phyloP scores from a whole-genome alignment of 805 yeast genomes.

The Ogataea nakhonphanomensis region DNA sequence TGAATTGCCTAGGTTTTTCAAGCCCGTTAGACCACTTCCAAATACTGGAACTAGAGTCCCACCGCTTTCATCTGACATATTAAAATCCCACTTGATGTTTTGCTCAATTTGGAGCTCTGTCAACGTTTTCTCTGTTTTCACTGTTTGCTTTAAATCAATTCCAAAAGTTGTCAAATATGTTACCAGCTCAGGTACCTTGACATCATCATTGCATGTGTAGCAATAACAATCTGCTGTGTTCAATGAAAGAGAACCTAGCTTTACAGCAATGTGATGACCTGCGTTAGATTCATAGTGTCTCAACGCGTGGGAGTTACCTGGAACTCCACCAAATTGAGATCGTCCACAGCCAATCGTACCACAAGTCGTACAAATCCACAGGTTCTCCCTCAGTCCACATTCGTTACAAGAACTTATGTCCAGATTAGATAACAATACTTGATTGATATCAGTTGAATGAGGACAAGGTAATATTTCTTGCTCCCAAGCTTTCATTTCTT shows the following conservation, averaged over 20 bases:
- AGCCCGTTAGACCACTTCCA: constrained; percentile 79
- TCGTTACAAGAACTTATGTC: constrained; percentile 45
- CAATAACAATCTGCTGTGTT: constrained; percentile 86
- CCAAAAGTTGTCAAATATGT: constrained; percentile 55
- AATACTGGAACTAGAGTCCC: constrained; percentile 57
- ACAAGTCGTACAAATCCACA: constrained; percentile 92
- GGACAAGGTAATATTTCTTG: constrained; percentile 77
- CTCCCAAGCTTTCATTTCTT: constrained; percentile 89
- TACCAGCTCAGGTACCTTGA: constrained; percentile 60
- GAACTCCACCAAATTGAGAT: constrained; percentile 86
- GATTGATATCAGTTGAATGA: constrained; percentile 62
- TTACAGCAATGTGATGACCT: constrained; percentile 80
- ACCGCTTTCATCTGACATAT: constrained; percentile 71
- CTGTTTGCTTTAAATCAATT: constrained; percentile 52
- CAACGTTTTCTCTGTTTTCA: constrained; percentile 82
- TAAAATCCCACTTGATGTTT: constrained; percentile 90
- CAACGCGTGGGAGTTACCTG: constrained; percentile 93
- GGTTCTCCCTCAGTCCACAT: constrained; percentile 68
- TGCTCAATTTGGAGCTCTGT: constrained; percentile 91
- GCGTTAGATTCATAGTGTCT: constrained; percentile 52
- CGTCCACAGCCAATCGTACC: constrained; percentile 95
- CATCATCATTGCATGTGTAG: constrained; percentile 85
- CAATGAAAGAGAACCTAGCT: constrained; percentile 81
- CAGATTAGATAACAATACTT: constrained; percentile 25
- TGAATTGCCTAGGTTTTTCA: constrained; percentile 88